A percentile compares a stretch with the other conserved stretches of the same genome.
Conservation (phyloP, 306 rosid species). For the Calophaca sinica region DNA sequence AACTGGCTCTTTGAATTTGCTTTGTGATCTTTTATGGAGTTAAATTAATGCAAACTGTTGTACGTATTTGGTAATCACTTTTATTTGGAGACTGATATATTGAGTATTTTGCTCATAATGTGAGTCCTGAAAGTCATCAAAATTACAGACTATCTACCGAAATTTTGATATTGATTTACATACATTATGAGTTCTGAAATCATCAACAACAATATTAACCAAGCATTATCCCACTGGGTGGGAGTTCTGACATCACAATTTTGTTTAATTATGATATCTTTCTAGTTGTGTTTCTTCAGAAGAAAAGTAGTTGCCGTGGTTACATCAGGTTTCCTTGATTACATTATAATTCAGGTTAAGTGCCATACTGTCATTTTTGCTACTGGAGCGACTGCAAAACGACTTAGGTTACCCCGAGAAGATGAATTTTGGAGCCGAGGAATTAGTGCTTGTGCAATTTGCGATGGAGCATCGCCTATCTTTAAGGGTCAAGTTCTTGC, state of each 20-base stretch:
- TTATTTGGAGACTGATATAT: background rate
- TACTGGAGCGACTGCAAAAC: conserved; percentile 92
- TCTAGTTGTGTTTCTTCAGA: conserved; percentile 36
- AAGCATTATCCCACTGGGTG: background rate
- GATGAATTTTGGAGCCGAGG: conserved; percentile 99
- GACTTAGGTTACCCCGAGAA: conserved; percentile 89
- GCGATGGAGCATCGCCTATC: conserved; percentile 97
- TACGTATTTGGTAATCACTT: conserved; percentile 11
- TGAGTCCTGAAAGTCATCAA: conserved; percentile 19
- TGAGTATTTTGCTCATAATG: conserved; percentile 24
- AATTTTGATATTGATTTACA: conserved; percentile 24
- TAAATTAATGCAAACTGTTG: conserved; percentile 12
- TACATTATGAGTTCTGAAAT: conserved; percentile 9
- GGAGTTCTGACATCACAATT: conserved; percentile 20
- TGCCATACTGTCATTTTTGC: conserved; percentile 80
- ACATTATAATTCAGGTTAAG: conserved; percentile 68
- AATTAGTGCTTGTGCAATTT: conserved; percentile 97
- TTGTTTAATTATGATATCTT: conserved; percentile 8
- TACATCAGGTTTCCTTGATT: conserved; percentile 43
- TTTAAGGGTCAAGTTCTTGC: conserved; percentile 96
- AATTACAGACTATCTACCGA: conserved; percentile 32
- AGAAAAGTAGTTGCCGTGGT: conserved; percentile 20
- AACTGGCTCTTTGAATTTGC: conserved; percentile 35
- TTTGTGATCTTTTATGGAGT: conserved; percentile 15
- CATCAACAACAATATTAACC: background rate